These are phyloP conservation scores for Penicillium bovifimosum DNA, from an alignment of 495 filamentous ascomycete species.

Conservation along the genomic window DNA sequence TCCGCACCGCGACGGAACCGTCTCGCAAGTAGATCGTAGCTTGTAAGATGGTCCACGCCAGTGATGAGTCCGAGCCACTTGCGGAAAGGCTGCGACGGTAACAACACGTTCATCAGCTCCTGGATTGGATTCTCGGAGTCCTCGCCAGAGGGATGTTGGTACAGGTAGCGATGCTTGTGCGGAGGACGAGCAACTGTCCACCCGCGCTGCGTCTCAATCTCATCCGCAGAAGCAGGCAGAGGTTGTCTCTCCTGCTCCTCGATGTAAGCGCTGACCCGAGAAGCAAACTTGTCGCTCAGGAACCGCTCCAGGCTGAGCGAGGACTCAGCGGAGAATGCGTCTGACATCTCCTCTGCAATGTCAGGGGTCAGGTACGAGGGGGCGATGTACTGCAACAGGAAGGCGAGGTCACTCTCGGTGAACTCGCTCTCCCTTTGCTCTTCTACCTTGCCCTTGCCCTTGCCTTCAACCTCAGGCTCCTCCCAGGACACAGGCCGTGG, in stretches of 20 bases:
- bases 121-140: slow-evolving; percentile 55
- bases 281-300: slow-evolving; percentile 69
- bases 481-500: slow-evolving; percentile 46
- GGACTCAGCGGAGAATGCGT: slow-evolving; percentile 74
- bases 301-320: slow-evolving; percentile 74
- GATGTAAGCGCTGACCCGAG: slow-evolving; percentile 61
- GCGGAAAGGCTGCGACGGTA: slow-evolving; percentile 81
- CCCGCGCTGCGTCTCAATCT: slow-evolving; percentile 52
- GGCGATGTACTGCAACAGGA: slow-evolving; percentile 81
- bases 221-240: slow-evolving; percentile 40
- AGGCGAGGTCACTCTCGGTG: slow-evolving; percentile 70
- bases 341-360: slow-evolving; percentile 74
- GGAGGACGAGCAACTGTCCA: slow-evolving; percentile 82
- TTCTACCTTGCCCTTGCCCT: slow-evolving; percentile 43
- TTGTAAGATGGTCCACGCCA: slow-evolving; percentile 54
- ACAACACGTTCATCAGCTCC: slow-evolving; percentile 68
- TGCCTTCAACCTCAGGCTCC: slow-evolving; percentile 26
- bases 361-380: slow-evolving; percentile 93
- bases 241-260: slow-evolving; percentile 53
- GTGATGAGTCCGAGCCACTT: slow-evolving; percentile 86
- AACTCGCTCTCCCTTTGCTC: slow-evolving; percentile 49
- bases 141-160: slow-evolving; percentile 50
- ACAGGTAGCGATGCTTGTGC: slow-evolving; percentile 92
- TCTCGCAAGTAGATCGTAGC: slow-evolving; percentile 65
- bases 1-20: slow-evolving; percentile 83